phyloP scores from a whole-genome alignment of 176 grass and related monocot species.

The Rhynchospora breviuscula region DNA sequence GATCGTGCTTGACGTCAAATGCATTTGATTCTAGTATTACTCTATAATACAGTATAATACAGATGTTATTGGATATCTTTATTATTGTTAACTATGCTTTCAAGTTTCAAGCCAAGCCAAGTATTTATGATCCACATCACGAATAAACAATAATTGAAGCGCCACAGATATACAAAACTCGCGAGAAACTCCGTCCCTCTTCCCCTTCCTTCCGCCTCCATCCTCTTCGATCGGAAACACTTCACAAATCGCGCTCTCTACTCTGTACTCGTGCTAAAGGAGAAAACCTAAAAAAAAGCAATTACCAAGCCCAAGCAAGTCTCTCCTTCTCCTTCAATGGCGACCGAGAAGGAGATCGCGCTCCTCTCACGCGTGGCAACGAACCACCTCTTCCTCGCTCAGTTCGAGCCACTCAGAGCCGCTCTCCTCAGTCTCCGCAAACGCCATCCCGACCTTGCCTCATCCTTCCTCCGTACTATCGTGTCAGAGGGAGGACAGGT shows the following conservation, averaged over 20 bases:
- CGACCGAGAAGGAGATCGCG: constrained; percentile 60
- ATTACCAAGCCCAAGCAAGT: neutral
- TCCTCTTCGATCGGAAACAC: neutral
- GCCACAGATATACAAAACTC: neutral
- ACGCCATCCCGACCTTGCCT: constrained; percentile 51
- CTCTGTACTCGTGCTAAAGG: neutral
- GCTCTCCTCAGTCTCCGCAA: constrained; percentile 77
- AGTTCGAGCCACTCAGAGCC: constrained; percentile 87
- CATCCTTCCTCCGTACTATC: constrained; percentile 49
- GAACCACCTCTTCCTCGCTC: constrained; percentile 86
- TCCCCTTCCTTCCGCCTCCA: neutral
- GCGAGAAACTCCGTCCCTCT: neutral
- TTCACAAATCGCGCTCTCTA: constrained; percentile 11
- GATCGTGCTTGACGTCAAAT: no score
- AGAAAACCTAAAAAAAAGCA: neutral
- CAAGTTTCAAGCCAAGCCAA: no score
- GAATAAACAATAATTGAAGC: neutral
- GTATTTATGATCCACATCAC: neutral
- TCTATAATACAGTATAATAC: no score
- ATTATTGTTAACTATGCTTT: no score
- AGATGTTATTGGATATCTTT: no score
- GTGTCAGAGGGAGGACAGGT: constrained; percentile 57
- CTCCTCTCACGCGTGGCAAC: constrained; percentile 71
- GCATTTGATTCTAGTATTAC: no score
- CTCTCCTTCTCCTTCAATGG: constrained; percentile 3